phyloP scores from a whole-genome alignment of 768 basidiomycete species.

The Termitomyces sp. region DNA sequence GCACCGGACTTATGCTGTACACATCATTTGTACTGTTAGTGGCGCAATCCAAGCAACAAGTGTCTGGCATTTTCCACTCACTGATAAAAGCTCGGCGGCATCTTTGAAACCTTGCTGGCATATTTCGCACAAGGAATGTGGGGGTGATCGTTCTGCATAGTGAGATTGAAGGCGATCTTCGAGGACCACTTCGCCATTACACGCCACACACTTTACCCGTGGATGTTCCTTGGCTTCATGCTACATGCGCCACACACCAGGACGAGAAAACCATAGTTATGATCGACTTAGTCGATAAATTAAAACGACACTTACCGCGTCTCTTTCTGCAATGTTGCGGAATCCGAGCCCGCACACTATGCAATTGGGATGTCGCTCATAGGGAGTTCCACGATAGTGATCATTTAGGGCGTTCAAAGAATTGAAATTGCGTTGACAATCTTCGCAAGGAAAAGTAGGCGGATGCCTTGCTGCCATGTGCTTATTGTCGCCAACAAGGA shows the following conservation, averaged over 20 bases:
- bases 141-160: neutral
- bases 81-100: neutral
- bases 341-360: constrained; percentile 6
- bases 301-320: neutral
- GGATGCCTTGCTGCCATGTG: constrained; percentile 7
- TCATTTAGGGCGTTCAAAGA: constrained; percentile 1
- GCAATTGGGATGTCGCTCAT: constrained; percentile 10
- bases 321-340: neutral
- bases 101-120: neutral
- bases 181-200: neutral
- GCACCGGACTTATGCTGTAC: neutral
- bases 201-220: neutral
- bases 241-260: neutral
- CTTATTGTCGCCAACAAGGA: neutral
- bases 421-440: neutral
- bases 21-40: neutral
- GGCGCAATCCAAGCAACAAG: neutral
- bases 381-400: constrained; percentile 5
- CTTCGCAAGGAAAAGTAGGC: neutral
- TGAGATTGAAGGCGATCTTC: neutral
- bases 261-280: neutral
- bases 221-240: neutral
- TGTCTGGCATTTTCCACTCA: neutral
- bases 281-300: neutral
- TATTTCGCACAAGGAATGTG: neutral